Conservation (phyloP, 257 asterid species). For the Penstemon barbatus region DNA sequence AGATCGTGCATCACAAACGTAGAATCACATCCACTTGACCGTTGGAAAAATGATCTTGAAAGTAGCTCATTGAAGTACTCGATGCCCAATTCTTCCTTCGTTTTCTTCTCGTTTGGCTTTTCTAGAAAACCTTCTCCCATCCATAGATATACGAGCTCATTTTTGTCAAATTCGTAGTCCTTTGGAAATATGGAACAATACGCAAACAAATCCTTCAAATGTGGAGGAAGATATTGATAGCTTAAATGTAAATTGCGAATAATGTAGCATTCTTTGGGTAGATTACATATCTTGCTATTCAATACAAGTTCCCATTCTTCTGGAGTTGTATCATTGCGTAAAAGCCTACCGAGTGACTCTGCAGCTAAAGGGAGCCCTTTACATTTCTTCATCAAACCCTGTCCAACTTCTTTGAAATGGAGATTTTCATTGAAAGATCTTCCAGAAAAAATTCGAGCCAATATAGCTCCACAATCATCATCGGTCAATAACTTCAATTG, state of each 20-base stretch:
- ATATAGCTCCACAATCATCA: slow-evolving; percentile 45
- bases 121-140: slow-evolving; percentile 69
- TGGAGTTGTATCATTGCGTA: slow-evolving; percentile 45
- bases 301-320: slow-evolving; percentile 52
- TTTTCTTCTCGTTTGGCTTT: slow-evolving; percentile 28
- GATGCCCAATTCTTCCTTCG: slow-evolving; percentile 45
- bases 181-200: slow-evolving; percentile 68
- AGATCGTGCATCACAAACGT: slow-evolving; percentile 57
- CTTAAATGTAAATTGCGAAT: slow-evolving; percentile 56
- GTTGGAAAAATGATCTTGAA: slow-evolving; percentile 58
- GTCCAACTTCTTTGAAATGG: slow-evolving; percentile 39
- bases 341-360: slow-evolving; percentile 57
- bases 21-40: slow-evolving; percentile 35
- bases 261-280: slow-evolving; percentile 40
- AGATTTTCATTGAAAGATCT: slow-evolving; percentile 33
- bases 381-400: slow-evolving; percentile 55
- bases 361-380: slow-evolving; percentile 75
- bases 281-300: slow-evolving; percentile 57
- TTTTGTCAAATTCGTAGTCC: slow-evolving; percentile 59
- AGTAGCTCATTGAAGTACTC: slow-evolving; percentile 55
- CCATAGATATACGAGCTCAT: slow-evolving; percentile 53
- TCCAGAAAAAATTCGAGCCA: slow-evolving; percentile 46
- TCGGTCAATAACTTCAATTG: slow-evolving; percentile 49
- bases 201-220: slow-evolving; percentile 60
- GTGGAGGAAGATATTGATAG: slow-evolving; percentile 59